phyloP scores from a whole-genome alignment of 805 yeast genomes.

The Teunomyces stri region DNA sequence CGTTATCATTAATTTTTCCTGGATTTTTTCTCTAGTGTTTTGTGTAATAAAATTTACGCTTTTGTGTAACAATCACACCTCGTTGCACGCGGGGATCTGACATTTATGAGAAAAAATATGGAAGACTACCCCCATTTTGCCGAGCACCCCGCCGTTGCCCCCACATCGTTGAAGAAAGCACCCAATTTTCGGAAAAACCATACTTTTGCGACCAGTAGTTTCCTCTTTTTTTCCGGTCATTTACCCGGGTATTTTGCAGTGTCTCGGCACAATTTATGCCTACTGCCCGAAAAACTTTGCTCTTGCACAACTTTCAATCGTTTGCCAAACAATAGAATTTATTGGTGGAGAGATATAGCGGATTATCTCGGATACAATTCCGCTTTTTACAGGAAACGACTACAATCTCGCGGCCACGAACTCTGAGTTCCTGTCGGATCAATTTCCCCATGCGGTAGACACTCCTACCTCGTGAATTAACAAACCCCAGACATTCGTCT shows the following conservation, averaged over 20 bases:
- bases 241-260: background rate
- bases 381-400: background rate
- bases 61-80: background rate
- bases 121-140: background rate
- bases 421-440: too few species aligned
- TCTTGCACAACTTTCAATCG: background rate
- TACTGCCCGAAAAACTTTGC: background rate
- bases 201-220: background rate
- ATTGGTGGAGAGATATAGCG: background rate
- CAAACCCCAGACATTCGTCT: too few species aligned
- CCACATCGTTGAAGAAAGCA: background rate
- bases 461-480: too few species aligned
- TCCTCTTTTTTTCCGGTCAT: background rate
- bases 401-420: too few species aligned
- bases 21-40: background rate
- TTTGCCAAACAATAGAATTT: background rate
- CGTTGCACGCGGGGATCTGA: conserved; percentile 2
- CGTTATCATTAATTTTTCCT: conserved; percentile 4
- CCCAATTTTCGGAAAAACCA: conserved; percentile 1
- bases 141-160: conserved; percentile 3
- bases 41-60: background rate
- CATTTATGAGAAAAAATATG: background rate
- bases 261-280: background rate
- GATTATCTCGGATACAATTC: background rate
- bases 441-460: too few species aligned